Evolutionary conservation across 169 alveolate species (phyloP), one percentile per base, ranked within the genome.

Genomic region (Plasmodium cynomolgi): DNA sequence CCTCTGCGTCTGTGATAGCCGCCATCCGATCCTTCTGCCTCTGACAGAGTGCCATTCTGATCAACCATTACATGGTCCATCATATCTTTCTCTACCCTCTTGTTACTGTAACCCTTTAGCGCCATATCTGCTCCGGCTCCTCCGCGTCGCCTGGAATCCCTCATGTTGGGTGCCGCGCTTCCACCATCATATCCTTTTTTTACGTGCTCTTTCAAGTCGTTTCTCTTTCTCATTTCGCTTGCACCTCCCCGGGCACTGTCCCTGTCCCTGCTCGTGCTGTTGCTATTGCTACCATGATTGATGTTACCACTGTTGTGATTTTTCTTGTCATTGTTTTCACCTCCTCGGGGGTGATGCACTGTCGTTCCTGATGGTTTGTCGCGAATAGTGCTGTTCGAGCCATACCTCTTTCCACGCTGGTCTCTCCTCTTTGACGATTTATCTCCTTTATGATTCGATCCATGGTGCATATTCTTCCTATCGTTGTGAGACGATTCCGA

Each of bases 171-270:
- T 72, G 50, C 31, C 37, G 26, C 68, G 15, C 75, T 72, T 73
- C 29, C 26, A 73, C 11, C 75, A 41, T 39, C 79, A 29, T 31
- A 37, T 31, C 26, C 71, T 6, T 34, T 80, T 4, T 29, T 84
- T 44, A 54, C 15, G 7, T 72, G 84, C 3, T 84, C 92, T 26
- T 26, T 84, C 75, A n/a, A 5, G 17, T 84, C 92, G 58, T 11
- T 34, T 72, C 73, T 84, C 41, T 84, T 84, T 72, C 56, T 84
- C 20, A 39, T 39, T 34, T 83, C 41, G n/a, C 39, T 68, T 68
- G 77, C 77, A 68, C 77, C 37, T 26, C 77, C 77, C 17, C 77
- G 31, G 41, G 1, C 77, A 68, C 31, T 80, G 44, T 47, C 72
- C 58, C 44, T 82, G 8, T 79, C 50, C 47, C 44, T 44, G 6